phyloP scores from a whole-genome alignment of 78 protist genomes.

The Mantamonas sphyraenae region DNA sequence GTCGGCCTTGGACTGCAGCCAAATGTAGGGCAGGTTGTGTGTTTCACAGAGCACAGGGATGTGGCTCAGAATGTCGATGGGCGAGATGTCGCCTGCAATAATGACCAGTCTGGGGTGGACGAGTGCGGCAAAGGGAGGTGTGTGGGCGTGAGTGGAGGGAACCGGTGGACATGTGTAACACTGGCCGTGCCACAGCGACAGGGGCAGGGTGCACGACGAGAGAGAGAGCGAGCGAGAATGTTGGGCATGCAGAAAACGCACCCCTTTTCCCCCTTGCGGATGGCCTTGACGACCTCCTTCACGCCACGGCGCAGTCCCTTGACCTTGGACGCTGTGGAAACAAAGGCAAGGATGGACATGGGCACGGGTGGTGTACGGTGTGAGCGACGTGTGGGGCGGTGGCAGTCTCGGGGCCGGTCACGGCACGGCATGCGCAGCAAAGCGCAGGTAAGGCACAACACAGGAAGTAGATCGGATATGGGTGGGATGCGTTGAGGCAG shows the following conservation, averaged over 20 bases:
- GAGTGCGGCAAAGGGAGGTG: background rate
- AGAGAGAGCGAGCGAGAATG: background rate
- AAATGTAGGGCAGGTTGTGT: constrained; percentile 66
- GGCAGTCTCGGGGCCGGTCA: no score
- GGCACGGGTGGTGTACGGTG: background rate
- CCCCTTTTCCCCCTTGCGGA: constrained; percentile 53
- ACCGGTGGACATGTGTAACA: no score
- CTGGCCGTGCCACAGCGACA: no score
- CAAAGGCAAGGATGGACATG: background rate
- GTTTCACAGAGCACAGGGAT: constrained; percentile 89
- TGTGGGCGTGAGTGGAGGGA: no score
- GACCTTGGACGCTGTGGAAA: constrained; percentile 34
- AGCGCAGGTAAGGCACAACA: no score
- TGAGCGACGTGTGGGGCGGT: background rate
- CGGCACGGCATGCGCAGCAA: no score
- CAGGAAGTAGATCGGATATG: no score
- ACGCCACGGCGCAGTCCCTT: constrained; percentile 80
- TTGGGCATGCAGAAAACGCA: background rate
- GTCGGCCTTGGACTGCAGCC: constrained; percentile 78
- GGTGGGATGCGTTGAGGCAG: background rate
- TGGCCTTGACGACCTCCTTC: constrained; percentile 85
- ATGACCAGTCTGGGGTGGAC: constrained; percentile 46
- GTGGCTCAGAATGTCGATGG: constrained; percentile 93
- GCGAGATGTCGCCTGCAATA: constrained; percentile 91
- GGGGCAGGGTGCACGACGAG: background rate